A percentile compares a stretch with the other conserved stretches of the same genome.
Conservation (phyloP, 1,139 yeast species). For the Yamadazyma sp. region DNA sequence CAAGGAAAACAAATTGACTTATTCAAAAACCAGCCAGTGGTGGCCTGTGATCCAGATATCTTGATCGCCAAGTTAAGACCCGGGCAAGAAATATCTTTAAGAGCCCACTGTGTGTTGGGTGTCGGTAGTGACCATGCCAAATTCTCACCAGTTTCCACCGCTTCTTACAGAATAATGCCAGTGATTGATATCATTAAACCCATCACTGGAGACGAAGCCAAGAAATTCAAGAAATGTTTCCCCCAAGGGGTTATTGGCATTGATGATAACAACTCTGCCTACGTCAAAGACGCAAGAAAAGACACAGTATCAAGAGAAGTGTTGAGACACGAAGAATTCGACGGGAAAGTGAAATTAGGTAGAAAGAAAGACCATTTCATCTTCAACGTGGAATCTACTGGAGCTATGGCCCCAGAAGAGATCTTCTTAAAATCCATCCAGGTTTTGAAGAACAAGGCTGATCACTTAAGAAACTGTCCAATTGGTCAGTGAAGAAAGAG, state of each 20-base stretch:
- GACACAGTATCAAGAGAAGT: conserved; percentile 98
- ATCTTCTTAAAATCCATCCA: conserved; percentile 88
- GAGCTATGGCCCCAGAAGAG: conserved; percentile 96
- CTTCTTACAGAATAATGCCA: conserved; percentile 95
- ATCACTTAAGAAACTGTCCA: conserved; percentile 76
- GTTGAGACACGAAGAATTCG: conserved; percentile 86
- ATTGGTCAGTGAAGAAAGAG: conserved; percentile 62
- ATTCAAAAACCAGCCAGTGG: conserved; percentile 69
- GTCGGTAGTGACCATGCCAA: conserved; percentile 95
- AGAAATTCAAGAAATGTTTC: conserved; percentile 82
- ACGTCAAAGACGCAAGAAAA: conserved; percentile 81
- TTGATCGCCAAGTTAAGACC: conserved; percentile 91
- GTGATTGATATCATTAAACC: conserved; percentile 75
- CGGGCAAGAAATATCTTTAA: conserved; percentile 89
- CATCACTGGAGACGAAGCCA: conserved; percentile 74
- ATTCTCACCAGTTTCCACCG: conserved; percentile 95
- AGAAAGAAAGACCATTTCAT: conserved; percentile 90
- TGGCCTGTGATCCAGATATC: conserved; percentile 83
- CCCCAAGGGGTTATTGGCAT: conserved; percentile 91
- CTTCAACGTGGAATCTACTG: conserved; percentile 90
- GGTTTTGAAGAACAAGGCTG: conserved; percentile 82
- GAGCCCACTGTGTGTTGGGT: conserved; percentile 91
- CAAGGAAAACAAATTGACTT: conserved; percentile 80
- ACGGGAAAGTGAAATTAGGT: conserved; percentile 86
- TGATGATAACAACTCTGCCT: conserved; percentile 67